Conservation (phyloP, 495 filamentous ascomycete genomes). For the Daldinia caldariorum region DNA sequence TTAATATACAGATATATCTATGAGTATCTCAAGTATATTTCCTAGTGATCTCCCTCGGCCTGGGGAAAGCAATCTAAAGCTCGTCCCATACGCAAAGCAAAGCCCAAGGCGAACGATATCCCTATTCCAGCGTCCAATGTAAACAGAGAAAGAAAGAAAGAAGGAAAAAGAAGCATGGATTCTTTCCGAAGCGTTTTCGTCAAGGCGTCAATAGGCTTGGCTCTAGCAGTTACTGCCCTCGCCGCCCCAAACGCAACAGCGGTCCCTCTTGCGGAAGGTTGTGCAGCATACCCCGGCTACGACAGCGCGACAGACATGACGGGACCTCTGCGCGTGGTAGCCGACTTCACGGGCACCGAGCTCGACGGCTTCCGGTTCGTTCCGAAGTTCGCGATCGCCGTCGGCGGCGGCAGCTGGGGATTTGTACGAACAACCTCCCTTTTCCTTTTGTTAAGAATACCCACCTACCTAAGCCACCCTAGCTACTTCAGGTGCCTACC, state of each 20-base stretch:
- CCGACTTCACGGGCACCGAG: conserved; percentile 27
- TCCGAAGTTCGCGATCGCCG: conserved; percentile 36
- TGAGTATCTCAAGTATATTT: neutral
- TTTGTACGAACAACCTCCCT: conserved; percentile 29
- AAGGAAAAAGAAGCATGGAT: neutral
- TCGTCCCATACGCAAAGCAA: neutral
- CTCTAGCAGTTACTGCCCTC: neutral
- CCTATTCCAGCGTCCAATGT: neutral
- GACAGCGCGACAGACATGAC: conserved; percentile 33
- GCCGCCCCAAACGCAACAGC: conserved; percentile 31
- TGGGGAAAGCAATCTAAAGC: neutral
- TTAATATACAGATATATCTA: no score
- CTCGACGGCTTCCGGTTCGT: conserved; percentile 33
- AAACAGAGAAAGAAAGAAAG: neutral
- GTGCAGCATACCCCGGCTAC: conserved; percentile 28
- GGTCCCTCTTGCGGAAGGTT: conserved; percentile 24
- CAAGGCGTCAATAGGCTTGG: neutral
- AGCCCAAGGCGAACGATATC: neutral
- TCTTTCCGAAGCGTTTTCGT: neutral
- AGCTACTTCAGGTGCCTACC: no score
- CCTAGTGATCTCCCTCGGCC: neutral
- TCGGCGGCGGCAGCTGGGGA: conserved; percentile 41
- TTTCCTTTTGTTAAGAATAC: neutral
- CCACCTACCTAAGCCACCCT: no score
- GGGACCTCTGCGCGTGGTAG: conserved; percentile 20